Evolutionary conservation across 306 rosid species (phyloP).

Genomic region (Boehmeria nivea): DNA sequence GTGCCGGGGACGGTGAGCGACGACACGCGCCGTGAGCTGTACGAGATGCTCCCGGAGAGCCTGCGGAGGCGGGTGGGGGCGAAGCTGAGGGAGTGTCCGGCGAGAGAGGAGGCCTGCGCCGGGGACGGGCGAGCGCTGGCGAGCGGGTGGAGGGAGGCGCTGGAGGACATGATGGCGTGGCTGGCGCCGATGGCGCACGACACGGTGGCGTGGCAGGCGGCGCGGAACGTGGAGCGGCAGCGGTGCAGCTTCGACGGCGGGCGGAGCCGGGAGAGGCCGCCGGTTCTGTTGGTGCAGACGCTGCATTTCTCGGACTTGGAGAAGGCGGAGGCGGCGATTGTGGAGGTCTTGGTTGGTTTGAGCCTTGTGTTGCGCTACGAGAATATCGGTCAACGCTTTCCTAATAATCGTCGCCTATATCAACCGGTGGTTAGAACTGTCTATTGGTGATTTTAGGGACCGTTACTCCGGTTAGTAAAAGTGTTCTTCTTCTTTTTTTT

Average conservation of each 20-base stretch:
- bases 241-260: constrained; percentile 33
- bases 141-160: constrained; percentile 30
- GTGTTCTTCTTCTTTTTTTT: no score
- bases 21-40: constrained; percentile 37
- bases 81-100: constrained; percentile 28
- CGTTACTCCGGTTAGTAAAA: no score
- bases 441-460: no score
- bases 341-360: constrained; percentile 54
- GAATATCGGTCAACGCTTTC: not conserved
- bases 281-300: constrained; percentile 54
- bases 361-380: constrained; percentile 43
- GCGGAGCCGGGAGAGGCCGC: no score
- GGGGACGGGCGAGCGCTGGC: constrained; percentile 18
- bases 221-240: constrained; percentile 49
- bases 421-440: no score
- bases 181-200: constrained; percentile 55
- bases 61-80: constrained; percentile 29
- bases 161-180: constrained; percentile 58
- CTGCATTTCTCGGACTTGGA: constrained; percentile 71
- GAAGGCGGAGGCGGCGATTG: constrained; percentile 64
- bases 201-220: constrained; percentile 55
- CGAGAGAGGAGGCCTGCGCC: constrained; percentile 16
- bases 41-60: constrained; percentile 57
- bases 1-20: constrained; percentile 32
- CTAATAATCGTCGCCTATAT: no score